These are phyloP conservation scores for Thermothelomyces thermophilus DNA, from an alignment of 2,329 filamentous ascomycete genomes.

Conservation along the genomic window DNA sequence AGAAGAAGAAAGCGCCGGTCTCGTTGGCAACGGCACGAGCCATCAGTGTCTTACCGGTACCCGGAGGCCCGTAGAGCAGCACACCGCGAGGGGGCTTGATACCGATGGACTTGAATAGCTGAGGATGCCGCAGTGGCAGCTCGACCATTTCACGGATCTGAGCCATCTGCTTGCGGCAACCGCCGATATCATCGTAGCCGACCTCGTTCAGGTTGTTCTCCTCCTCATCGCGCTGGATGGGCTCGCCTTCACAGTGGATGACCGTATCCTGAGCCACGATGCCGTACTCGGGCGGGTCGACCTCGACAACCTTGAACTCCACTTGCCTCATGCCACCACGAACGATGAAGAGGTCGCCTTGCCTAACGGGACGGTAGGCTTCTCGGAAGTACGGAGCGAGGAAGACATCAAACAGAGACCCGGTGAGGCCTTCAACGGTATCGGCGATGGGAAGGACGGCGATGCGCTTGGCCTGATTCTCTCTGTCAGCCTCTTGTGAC, in stretches of 20 bases:
- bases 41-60: constrained; percentile 99
- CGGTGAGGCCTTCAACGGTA: constrained; percentile 94
- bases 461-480: constrained; percentile 83
- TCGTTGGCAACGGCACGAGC: constrained; percentile 97
- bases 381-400: constrained; percentile 99
- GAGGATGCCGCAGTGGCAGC: constrained; percentile 89
- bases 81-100: constrained; percentile 99
- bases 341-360: constrained; percentile 96
- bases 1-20: constrained; percentile 98
- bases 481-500: constrained; percentile 3
- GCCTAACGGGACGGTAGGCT: constrained; percentile 92
- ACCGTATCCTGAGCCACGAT: constrained; percentile 98
- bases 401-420: constrained; percentile 97
- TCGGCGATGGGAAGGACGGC: constrained; percentile 97
- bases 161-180: constrained; percentile 99
- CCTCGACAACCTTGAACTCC: constrained; percentile 99
- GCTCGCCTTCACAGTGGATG: constrained; percentile 96
- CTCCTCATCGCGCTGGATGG: constrained; percentile 94
- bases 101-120: constrained; percentile 99
- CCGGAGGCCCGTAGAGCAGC: constrained; percentile 89
- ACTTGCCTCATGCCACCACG: constrained; percentile 98
- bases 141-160: constrained; percentile 99
- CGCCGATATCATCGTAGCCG: constrained; percentile 98
- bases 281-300: constrained; percentile 95
- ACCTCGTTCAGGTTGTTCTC: constrained; percentile 99